These are phyloP conservation scores for Canavalia ensiformis DNA, from an alignment of 306 rosid genomes.

Conservation along the genomic window DNA sequence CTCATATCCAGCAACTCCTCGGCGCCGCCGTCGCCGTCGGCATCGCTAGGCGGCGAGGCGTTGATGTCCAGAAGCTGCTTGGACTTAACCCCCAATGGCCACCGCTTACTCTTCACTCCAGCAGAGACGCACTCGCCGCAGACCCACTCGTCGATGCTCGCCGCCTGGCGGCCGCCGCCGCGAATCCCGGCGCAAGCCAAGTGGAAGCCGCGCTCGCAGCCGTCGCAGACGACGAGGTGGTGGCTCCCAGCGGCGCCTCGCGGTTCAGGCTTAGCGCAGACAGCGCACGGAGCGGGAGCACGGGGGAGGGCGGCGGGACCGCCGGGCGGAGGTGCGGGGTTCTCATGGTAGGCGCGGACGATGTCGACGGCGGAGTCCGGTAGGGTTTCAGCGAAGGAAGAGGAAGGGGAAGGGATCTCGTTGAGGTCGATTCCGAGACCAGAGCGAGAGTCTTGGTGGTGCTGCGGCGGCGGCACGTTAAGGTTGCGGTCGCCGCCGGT, in stretches of 20 bases:
- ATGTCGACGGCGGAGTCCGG: slow-evolving; percentile 78
- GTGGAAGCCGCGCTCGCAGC: slow-evolving; percentile 92
- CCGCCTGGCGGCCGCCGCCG: slow-evolving; percentile 60
- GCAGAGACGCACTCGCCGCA: slow-evolving; percentile 73
- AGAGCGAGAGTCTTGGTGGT: slow-evolving; percentile 62
- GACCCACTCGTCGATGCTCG: slow-evolving; percentile 77
- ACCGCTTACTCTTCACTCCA: slow-evolving; percentile 86
- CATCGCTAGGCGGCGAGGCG: slow-evolving; percentile 96
- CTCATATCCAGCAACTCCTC: slow-evolving; percentile 72
- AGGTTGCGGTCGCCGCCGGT: slow-evolving; percentile 60
- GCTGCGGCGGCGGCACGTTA: slow-evolving; percentile 26
- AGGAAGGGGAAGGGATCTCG: slow-evolving; percentile 94
- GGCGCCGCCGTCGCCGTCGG: slow-evolving; percentile 55
- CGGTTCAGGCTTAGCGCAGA: slow-evolving; percentile 68
- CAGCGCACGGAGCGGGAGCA: slow-evolving; percentile 53
- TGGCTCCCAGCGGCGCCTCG: slow-evolving; percentile 55
- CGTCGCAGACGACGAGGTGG: slow-evolving; percentile 82
- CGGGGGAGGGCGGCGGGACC: slow-evolving; percentile 65
- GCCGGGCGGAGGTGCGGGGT: slow-evolving; percentile 82
- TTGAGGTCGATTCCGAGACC: slow-evolving; percentile 90
- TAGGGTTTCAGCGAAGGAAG: slow-evolving; percentile 70
- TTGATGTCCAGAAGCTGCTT: slow-evolving; percentile 89
- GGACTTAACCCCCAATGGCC: slow-evolving; percentile 95
- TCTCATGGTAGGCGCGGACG: slow-evolving; percentile 81
- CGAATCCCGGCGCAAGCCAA: slow-evolving; percentile 80